Evolutionary conservation across 2,329 filamentous ascomycete genomes (phyloP).

Genomic region (Cladosporium sphaerospermum): DNA sequence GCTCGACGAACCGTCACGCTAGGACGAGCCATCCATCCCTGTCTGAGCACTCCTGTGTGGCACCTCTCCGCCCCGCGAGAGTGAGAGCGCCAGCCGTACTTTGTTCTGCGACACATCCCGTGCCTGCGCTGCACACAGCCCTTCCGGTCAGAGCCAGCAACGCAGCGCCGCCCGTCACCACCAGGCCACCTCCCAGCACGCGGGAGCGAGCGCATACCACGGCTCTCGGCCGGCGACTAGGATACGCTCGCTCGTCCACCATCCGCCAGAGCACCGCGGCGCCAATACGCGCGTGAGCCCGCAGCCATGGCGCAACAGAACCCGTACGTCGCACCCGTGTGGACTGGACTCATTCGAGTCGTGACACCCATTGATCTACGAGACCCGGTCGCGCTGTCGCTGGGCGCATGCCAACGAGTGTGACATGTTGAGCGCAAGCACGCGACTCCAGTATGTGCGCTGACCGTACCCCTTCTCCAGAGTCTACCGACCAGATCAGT

Average conservation of each 20-base stretch:
- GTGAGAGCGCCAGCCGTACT: neutral
- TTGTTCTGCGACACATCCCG: neutral
- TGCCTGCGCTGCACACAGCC: neutral
- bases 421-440: no score
- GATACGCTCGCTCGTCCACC: constrained; percentile 7
- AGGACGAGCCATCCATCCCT: neutral
- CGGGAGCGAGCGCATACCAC: constrained; percentile 10
- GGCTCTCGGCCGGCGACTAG: neutral
- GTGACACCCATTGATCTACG: no score
- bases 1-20: neutral
- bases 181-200: neutral
- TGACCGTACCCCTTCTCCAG: constrained; percentile 29
- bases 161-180: no score
- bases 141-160: no score
- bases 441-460: neutral
- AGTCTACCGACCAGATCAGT: constrained; percentile 59
- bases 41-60: neutral
- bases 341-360: no score
- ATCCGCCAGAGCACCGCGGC: neutral
- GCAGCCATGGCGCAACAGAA: constrained; percentile 13
- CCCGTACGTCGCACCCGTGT: constrained; percentile 9
- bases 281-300: constrained; percentile 1
- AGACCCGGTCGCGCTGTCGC: no score
- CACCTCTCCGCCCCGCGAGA: neutral
- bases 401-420: no score